These are phyloP conservation scores for Ophiocordyceps camponoti-floridani DNA, from an alignment of 2,329 filamentous ascomycete species.

Conservation along the genomic window DNA sequence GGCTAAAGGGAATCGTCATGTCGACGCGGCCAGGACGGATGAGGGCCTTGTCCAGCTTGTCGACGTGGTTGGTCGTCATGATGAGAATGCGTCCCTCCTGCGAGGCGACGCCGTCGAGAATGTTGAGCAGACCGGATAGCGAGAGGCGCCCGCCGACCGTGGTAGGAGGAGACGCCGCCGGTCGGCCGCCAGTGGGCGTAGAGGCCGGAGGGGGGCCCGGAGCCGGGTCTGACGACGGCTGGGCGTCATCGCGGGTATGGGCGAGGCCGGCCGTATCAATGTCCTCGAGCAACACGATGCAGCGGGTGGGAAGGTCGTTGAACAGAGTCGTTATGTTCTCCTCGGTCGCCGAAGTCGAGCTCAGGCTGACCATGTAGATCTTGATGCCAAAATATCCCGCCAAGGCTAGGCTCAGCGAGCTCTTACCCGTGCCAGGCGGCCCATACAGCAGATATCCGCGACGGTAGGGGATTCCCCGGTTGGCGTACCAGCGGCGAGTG, in stretches of 20 bases:
- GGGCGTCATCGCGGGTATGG: constrained; percentile 28
- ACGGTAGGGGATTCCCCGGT: constrained; percentile 70
- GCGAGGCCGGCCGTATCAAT: constrained; percentile 58
- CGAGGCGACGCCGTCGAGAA: constrained; percentile 55
- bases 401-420: constrained; percentile 50
- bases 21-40: constrained; percentile 46
- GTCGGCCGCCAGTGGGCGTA: neutral
- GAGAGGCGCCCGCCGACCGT: constrained; percentile 29
- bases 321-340: constrained; percentile 49
- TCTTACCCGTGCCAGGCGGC: constrained; percentile 67
- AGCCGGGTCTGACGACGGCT: neutral
- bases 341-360: constrained; percentile 42
- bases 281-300: constrained; percentile 59
- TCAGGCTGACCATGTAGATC: constrained; percentile 56
- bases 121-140: constrained; percentile 62
- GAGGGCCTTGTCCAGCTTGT: constrained; percentile 42
- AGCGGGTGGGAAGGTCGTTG: constrained; percentile 46
- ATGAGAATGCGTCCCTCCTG: constrained; percentile 45
- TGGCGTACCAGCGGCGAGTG: constrained; percentile 62
- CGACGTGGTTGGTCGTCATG: constrained; percentile 48
- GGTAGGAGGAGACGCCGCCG: neutral
- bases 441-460: constrained; percentile 71
- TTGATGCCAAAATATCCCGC: constrained; percentile 52
- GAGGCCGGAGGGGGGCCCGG: constrained; percentile 2
- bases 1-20: constrained; percentile 37